phyloP scores from a whole-genome alignment of 257 asterid species.

The Solanum neorickii region DNA sequence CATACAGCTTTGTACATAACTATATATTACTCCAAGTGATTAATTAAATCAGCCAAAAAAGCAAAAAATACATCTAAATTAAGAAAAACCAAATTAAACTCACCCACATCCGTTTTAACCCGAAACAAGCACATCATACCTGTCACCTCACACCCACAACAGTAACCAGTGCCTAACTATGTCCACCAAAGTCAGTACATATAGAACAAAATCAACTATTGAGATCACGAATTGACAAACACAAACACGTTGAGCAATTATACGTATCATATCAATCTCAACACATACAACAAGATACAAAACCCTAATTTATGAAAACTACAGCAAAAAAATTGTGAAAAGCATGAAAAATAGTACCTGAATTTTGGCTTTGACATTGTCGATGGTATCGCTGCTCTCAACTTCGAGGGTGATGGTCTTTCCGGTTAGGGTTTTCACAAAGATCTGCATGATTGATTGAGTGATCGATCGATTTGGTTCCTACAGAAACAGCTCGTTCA shows the following conservation, averaged over 20 bases:
- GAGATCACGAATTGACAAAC: background rate
- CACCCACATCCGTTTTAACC: background rate
- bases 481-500: background rate
- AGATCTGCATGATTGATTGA: constrained; percentile 55
- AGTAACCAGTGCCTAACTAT: background rate
- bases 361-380: constrained; percentile 75
- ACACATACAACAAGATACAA: background rate
- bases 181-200: background rate
- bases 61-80: background rate
- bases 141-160: background rate
- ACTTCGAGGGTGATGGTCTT: constrained; percentile 77
- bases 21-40: no score
- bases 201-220: background rate
- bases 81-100: background rate
- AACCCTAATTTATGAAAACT: background rate
- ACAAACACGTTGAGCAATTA: background rate
- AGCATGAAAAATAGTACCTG: constrained; percentile 25
- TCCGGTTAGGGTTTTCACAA: constrained; percentile 79
- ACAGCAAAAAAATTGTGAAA: background rate
- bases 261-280: background rate
- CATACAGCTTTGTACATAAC: background rate
- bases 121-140: background rate
- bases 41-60: background rate
- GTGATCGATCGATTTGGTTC: background rate
- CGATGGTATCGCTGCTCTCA: constrained; percentile 75